Evolutionary conservation across 495 filamentous ascomycete species (phyloP).

Genomic region (Staphylotrichum tortipilum): DNA sequence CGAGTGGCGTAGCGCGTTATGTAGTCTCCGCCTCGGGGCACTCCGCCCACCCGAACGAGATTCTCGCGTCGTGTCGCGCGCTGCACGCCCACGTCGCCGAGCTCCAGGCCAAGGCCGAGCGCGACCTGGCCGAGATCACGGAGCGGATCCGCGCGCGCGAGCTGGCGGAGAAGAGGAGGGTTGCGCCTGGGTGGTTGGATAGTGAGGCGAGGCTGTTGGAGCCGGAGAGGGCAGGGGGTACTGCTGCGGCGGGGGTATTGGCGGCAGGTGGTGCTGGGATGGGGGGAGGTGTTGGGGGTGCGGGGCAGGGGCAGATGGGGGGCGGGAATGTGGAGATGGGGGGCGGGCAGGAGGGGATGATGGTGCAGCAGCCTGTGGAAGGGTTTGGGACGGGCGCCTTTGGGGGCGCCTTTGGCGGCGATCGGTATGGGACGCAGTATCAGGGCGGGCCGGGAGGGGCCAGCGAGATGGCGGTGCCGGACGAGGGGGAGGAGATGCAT

Average conservation of each 20-base stretch:
- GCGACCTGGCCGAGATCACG: constrained; percentile 61
- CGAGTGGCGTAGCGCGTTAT: constrained; percentile 47
- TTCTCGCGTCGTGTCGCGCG: constrained; percentile 68
- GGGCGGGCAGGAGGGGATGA: constrained; percentile 29
- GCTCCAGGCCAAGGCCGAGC: constrained; percentile 52
- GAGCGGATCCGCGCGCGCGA: constrained; percentile 63
- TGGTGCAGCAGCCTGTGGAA: constrained; percentile 3
- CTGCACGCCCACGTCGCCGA: constrained; percentile 66
- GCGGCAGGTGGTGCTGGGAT: background rate
- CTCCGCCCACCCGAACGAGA: constrained; percentile 71
- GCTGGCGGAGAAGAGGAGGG: constrained; percentile 79
- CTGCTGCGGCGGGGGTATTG: background rate
- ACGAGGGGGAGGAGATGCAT: constrained; percentile 75
- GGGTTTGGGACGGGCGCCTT: background rate
- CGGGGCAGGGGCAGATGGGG: background rate
- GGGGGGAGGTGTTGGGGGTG: constrained; percentile 9
- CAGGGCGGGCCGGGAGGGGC: constrained; percentile 29
- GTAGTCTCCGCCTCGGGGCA: constrained; percentile 66
- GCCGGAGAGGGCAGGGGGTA: constrained; percentile 46
- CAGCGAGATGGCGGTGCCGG: constrained; percentile 40
- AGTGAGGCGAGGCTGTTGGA: constrained; percentile 75
- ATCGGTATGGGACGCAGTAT: background rate
- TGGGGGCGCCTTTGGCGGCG: background rate
- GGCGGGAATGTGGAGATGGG: constrained; percentile 21
- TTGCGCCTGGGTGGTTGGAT: constrained; percentile 93